phyloP scores from a whole-genome alignment of 768 basidiomycete genomes.

The Kockovaella imperatae region DNA sequence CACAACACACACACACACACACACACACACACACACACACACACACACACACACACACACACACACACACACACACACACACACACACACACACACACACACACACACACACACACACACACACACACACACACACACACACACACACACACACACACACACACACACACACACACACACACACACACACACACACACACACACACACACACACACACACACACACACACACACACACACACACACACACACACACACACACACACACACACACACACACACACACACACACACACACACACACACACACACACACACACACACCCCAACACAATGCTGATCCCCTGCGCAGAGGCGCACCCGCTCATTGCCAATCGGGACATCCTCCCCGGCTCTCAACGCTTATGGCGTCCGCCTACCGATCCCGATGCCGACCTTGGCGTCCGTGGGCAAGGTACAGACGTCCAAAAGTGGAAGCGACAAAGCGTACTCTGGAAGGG shows the following conservation, averaged over 20 bases:
- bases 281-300: too few species aligned
- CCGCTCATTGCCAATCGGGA: slow-evolving; percentile 35
- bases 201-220: background rate
- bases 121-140: background rate
- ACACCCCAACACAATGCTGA: background rate
- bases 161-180: background rate
- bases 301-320: background rate
- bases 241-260: background rate
- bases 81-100: too few species aligned
- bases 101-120: background rate
- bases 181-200: too few species aligned
- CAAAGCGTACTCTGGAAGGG: slow-evolving; percentile 10
- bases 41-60: too few species aligned
- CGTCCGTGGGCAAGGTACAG: slow-evolving; percentile 30
- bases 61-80: background rate
- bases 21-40: background rate
- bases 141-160: too few species aligned
- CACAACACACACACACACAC: slow-evolving; percentile 34
- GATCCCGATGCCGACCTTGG: slow-evolving; percentile 23
- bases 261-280: background rate
- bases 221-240: too few species aligned
- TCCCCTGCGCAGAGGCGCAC: slow-evolving; percentile 42
- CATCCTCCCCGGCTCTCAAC: slow-evolving; percentile 24
- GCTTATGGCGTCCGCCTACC: slow-evolving; percentile 25
- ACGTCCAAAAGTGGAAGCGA: slow-evolving; percentile 34